Percentiles rank a stretch among this genome's conserved stretches.
phyloP scores from a whole-genome alignment of 2,329 filamentous ascomycete species.

The Fusarium albidum region DNA sequence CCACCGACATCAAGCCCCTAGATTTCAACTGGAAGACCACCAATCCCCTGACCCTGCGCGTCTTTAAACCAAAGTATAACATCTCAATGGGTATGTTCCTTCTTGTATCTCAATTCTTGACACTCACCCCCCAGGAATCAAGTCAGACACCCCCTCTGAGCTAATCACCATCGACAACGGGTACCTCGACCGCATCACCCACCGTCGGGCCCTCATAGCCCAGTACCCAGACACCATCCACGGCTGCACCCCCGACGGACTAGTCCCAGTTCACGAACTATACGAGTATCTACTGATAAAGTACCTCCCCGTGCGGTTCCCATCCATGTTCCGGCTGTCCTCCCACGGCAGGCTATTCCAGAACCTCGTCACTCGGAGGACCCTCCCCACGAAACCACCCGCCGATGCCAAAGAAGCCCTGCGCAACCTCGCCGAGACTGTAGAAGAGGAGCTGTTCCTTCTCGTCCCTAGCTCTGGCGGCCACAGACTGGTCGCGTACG shows the following conservation, averaged over 20 bases:
- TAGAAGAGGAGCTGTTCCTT: no score
- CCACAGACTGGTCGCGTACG: no score
- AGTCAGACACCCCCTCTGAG: constrained; percentile 54
- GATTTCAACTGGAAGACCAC: no score
- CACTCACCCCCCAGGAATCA: constrained; percentile 43
- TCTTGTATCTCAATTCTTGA: no score
- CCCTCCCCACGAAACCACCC: constrained; percentile 33
- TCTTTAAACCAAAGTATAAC: no score
- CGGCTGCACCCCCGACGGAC: constrained; percentile 51
- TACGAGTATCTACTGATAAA: constrained; percentile 56
- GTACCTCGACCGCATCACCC: constrained; percentile 55
- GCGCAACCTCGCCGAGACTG: no score
- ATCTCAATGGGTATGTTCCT: no score
- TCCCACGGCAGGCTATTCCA: constrained; percentile 42
- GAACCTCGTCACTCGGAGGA: constrained; percentile 50
- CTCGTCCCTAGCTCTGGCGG: no score
- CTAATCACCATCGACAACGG: constrained; percentile 62
- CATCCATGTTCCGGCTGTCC: constrained; percentile 55
- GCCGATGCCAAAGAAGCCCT: no score
- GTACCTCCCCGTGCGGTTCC: constrained; percentile 59
- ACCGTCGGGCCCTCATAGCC: constrained; percentile 50
- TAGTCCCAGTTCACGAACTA: constrained; percentile 54
- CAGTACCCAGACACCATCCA: constrained; percentile 51
- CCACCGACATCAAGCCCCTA: no score
- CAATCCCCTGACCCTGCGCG: no score